Base-by-base conservation (phyloP, 2,329 filamentous ascomycete species). In the Curvularia sp. region DNA sequence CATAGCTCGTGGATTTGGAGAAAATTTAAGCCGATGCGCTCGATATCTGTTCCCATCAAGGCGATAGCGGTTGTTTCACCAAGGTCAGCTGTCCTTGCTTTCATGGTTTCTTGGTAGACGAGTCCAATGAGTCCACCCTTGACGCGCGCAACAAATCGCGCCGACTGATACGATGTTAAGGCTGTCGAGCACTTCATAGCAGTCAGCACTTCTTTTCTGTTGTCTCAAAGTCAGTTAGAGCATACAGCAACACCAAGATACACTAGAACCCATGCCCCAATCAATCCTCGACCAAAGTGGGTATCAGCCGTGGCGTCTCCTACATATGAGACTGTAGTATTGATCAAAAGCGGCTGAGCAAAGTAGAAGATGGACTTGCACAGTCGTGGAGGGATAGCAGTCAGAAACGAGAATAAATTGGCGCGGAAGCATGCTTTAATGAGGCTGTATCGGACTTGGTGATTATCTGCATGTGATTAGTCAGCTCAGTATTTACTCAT, bases 331-430 rank as follows among this genome's bases (percentile, higher is more conserved):
- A 49, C 32, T 49, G 46, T 49, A 21, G 30, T 34, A 5, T 49
- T 49, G 30, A 49, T 36, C 15, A 49, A 49, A 36, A 49, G 46
- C 15, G 46, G 46, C 28, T 49, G 46, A 23, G 18, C 21, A 25
- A 49, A 49, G 46, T 49, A 38, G 46, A 49, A 49, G 28, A 21
- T 8, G 46, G 46, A 49, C 30, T 36, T 32, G 46, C 46, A 49
- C 30, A 49, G 2, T 10, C 46, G n/a, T 9, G 46, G 46, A 12
- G 28, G 46, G 23, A 49, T 21, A 36, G 18, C 46, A 49, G 46
- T 21, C 5, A 49, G n/a, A 21, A 49, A 49, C 2, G 41, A 13
- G 7, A 43, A 15, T 7, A 43, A 43, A 43, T 43, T 43, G 12
- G 41, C 41, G 3, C 13, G 41, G 12, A 43, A 43, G 7, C 19